Base-by-base conservation (phyloP, 495 filamentous ascomycete genomes). In the Lasiosphaeria miniovina region DNA sequence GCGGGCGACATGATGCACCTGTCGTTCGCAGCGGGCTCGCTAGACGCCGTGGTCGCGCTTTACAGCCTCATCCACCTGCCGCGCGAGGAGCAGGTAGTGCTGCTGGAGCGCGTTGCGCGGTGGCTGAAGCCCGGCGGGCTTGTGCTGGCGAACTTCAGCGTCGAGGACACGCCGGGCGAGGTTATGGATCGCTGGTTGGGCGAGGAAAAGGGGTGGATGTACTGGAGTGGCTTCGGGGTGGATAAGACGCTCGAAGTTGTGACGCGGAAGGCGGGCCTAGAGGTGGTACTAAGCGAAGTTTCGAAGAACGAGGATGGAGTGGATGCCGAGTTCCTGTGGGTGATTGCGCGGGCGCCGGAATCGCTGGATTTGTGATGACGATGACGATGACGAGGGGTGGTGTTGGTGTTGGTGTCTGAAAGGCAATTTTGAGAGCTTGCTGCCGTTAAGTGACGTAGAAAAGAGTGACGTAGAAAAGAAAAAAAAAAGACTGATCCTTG, bases 21-120 rank as follows among this genome's bases (percentile, higher is more conserved):
- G 12, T 24, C 33, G 5, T 76, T 72, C 36, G 15, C 60, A 1
- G 38, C 40, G 0, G 58, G 12, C 10, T 36, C 41, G 6, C 61
- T 75, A 14, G 66, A 74, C 41, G 62, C 54, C 34, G 59, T 75
- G 4, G 45, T 71, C 0, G 74, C 45, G 11, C 64, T 73, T 24
- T 74, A 71, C 63, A 73, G 65, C 14, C 17, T 76, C 0, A 68
- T 71, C 38, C 75, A 77, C 15, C 71, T 77, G n/a, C 72, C 73
- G 10, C 64, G 66, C 11, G 58, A 55, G 8, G 70, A 75, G 55
- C 75, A 77, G 65, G 53, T 55, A 6, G 60, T 61, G 11, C 64
- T 75, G 68, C n/a, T 77, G 8, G 17, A 31, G 6, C 59, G 61
- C 10, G 66, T 71, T 14, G 49, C 43, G 10, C 7, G 36, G 35